Percentiles rank a stretch among this genome's conserved stretches.
Conservation (phyloP, 768 basidiomycete species). For the Erythrobasidium yunnanense region DNA sequence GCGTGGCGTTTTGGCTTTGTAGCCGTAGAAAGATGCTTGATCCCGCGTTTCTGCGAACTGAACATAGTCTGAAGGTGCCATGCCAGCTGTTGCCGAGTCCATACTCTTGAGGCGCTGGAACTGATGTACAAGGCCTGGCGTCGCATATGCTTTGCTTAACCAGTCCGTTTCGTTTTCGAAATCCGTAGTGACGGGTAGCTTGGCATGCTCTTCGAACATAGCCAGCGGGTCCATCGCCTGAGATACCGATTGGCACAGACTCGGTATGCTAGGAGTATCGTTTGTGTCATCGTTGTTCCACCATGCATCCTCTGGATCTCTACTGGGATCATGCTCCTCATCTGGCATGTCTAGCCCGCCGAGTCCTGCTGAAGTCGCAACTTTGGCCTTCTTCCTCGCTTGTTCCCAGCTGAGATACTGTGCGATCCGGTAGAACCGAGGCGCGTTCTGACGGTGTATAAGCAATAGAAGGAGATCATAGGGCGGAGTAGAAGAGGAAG, state of each 20-base stretch:
- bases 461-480: conserved; percentile 7
- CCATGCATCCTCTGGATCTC: conserved; percentile 7
- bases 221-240: neutral
- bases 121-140: conserved; percentile 13
- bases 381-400: conserved; percentile 23
- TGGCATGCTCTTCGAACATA: neutral
- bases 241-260: too few relatives aligned
- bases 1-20: conserved; percentile 9
- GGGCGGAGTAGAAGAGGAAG: neutral
- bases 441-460: conserved; percentile 5
- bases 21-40: neutral
- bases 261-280: too few relatives aligned
- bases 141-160: neutral
- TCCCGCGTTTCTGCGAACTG: conserved; percentile 17
- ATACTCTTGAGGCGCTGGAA: conserved; percentile 1
- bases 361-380: neutral
- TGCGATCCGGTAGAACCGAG: conserved; percentile 17
- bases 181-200: neutral
- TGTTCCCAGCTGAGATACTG: conserved; percentile 8
- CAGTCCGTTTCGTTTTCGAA: neutral
- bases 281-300: neutral
- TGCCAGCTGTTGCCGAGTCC: conserved; percentile 2
- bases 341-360: conserved; percentile 17
- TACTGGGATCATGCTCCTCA: neutral
- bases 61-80: conserved; percentile 6